Conservation (phyloP, 306 rosid species). For the Sicyos baderoa region DNA sequence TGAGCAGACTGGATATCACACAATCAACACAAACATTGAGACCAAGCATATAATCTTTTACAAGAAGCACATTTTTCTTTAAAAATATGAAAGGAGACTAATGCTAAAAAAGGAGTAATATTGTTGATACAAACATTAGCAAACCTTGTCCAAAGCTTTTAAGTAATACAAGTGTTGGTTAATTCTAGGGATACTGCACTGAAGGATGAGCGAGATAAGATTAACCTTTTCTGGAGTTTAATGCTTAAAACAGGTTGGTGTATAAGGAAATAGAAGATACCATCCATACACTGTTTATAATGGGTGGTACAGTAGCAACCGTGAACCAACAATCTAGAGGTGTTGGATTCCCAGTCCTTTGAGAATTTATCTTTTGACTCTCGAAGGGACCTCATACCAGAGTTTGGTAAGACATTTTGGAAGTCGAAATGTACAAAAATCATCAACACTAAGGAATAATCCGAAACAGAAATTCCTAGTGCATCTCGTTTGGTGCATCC, state of each 20-base stretch:
- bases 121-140: neutral
- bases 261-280: neutral
- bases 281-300: neutral
- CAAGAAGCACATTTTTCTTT: too few relatives aligned
- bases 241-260: neutral
- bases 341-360: neutral
- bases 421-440: neutral
- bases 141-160: neutral
- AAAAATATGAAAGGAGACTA: too few relatives aligned
- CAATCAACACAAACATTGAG: neutral
- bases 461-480: neutral
- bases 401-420: neutral
- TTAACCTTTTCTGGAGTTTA: neutral
- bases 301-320: neutral
- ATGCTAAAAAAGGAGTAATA: neutral
- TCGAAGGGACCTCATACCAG: neutral
- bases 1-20: neutral
- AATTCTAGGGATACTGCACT: neutral
- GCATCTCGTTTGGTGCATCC: neutral
- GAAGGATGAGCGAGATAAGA: neutral
- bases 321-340: neutral
- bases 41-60: neutral
- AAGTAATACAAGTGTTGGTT: neutral
- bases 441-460: neutral
- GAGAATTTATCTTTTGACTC: neutral